These are phyloP conservation scores for Venustampulla echinocandica DNA, from an alignment of 495 filamentous ascomycete genomes.

Conservation along the genomic window DNA sequence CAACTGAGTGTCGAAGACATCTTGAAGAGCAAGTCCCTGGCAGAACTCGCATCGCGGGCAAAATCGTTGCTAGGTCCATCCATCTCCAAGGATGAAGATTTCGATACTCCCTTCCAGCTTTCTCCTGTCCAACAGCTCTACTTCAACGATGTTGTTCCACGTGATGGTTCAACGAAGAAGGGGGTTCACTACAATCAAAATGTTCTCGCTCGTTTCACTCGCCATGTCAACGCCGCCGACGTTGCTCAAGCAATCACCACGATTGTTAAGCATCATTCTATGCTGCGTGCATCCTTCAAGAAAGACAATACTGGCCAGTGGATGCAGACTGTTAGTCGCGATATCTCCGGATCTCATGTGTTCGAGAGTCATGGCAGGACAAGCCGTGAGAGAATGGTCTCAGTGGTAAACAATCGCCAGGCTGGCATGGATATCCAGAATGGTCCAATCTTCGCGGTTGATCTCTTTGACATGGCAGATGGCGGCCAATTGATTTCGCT, in stretches of 20 bases:
- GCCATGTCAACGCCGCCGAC: slow-evolving; percentile 18
- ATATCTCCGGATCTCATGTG: slow-evolving; percentile 7
- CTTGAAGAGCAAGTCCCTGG: slow-evolving; percentile 26
- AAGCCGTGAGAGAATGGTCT: slow-evolving; percentile 6
- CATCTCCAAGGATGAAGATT: slow-evolving; percentile 31
- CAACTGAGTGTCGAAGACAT: slow-evolving; percentile 46
- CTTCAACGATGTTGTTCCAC: slow-evolving; percentile 40
- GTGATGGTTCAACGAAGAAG: slow-evolving; percentile 25
- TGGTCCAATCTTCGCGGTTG: slow-evolving; percentile 36
- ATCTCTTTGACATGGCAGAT: slow-evolving; percentile 42
- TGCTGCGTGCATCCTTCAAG: slow-evolving; percentile 58
- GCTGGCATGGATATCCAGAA: slow-evolving; percentile 23
- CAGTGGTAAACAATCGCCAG: not conserved
- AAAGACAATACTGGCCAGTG: slow-evolving; percentile 28
- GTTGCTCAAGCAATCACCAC: slow-evolving; percentile 48
- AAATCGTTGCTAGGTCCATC: not conserved
- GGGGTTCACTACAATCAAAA: slow-evolving; percentile 2
- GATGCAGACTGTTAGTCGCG: slow-evolving; percentile 27
- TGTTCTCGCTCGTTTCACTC: slow-evolving; percentile 14
- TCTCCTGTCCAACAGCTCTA: slow-evolving; percentile 42
- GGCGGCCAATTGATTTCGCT: slow-evolving; percentile 47
- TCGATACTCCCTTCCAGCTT: slow-evolving; percentile 58
- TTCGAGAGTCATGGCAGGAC: slow-evolving; percentile 5
- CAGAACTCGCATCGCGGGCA: not conserved
- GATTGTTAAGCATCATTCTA: slow-evolving; percentile 54